Conservation (phyloP, 257 asterid species). For the Coffea canephora region DNA sequence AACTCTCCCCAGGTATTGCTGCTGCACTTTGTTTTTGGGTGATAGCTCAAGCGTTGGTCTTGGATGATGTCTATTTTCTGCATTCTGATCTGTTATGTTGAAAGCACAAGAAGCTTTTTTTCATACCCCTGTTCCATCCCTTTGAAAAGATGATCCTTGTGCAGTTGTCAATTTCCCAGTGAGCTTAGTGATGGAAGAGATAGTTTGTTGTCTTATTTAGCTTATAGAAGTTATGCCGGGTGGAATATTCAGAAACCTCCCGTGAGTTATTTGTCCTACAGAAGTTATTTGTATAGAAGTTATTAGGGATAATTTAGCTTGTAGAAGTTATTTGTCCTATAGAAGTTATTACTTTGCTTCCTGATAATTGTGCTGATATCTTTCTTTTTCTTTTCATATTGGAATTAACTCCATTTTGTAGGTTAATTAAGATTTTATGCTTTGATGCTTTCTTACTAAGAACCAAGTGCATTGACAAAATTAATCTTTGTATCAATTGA, state of each 20-base stretch:
- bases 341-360: not conserved
- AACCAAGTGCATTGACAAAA: not conserved
- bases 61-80: not conserved
- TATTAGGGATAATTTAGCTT: not conserved
- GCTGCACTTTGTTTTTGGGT: not conserved
- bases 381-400: not conserved
- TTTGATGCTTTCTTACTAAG: not conserved
- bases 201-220: not conserved
- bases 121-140: not conserved
- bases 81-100: not conserved
- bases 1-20: slow-evolving; percentile 93
- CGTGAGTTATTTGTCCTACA: no score
- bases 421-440: not conserved
- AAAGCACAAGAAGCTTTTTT: not conserved
- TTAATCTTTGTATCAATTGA: not conserved
- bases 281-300: not conserved
- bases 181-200: not conserved
- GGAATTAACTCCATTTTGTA: not conserved
- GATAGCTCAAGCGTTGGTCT: not conserved
- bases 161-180: slow-evolving; percentile 3
- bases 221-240: not conserved
- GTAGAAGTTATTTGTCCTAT: no score
- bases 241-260: no score
- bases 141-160: not conserved
- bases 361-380: not conserved